Evolutionary conservation across 768 basidiomycete species (phyloP).

Genomic region (Tephrocybe rancida): DNA sequence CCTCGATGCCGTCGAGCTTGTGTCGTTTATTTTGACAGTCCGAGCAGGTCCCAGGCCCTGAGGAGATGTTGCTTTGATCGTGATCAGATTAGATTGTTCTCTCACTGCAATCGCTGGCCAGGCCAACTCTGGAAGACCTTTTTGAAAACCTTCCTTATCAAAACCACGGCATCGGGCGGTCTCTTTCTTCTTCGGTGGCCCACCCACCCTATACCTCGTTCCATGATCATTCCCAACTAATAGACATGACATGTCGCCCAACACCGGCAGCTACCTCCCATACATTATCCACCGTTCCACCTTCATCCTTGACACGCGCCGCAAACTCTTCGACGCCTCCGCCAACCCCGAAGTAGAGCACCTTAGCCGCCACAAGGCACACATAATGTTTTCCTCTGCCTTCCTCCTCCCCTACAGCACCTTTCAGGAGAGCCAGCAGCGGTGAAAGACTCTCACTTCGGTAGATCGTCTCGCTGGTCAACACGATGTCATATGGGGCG

Average conservation of each 20-base stretch:
- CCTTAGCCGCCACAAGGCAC: constrained; percentile 88
- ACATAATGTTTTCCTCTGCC: constrained; percentile 21
- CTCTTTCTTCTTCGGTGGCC: no score
- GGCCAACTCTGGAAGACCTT: no score
- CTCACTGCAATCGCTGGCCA: no score
- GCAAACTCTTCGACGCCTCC: constrained; percentile 82
- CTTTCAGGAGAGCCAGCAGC: constrained; percentile 55
- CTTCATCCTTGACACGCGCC: constrained; percentile 46
- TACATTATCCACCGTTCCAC: constrained; percentile 55
- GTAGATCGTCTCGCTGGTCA: constrained; percentile 96
- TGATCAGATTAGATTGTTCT: no score
- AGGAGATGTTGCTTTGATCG: no score
- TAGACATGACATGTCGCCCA: constrained; percentile 67
- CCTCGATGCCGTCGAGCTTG: no score
- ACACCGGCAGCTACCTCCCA: constrained; percentile 73
- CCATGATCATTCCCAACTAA: constrained; percentile 51
- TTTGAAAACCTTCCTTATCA: no score
- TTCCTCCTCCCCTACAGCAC: constrained; percentile 29
- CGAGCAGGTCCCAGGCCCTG: no score
- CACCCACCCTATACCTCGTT: no score
- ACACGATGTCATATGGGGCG: constrained; percentile 61
- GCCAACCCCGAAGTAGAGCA: constrained; percentile 94
- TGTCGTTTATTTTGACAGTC: no score
- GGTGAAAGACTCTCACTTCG: constrained; percentile 60
- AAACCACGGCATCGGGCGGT: no score